Base-by-base conservation (phyloP, 257 asterid genomes). In the Primulina huaijiensis region DNA sequence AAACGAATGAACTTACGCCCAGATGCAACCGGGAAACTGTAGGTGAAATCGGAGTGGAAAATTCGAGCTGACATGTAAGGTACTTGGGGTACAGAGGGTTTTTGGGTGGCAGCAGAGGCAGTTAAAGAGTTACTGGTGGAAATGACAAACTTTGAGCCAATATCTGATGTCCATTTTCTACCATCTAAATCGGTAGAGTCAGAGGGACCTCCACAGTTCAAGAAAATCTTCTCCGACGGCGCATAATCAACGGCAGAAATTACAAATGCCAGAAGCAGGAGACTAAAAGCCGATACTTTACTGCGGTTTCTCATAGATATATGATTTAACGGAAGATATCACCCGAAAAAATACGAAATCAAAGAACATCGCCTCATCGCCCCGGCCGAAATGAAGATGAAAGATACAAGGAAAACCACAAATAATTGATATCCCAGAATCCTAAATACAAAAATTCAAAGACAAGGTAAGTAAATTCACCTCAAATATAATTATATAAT, bases 21-120 rank as follows among this genome's bases (percentile, higher is more conserved):
- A 1, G 95, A 71, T 2, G 89, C 95, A 40, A 92, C 87, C 0
- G 96, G 98, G 77, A 92, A 90, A 69, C 85, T 80, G 56, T 92
- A 92, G 71, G 98, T 90, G 82, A 84, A 90, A 3, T 81, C 75
- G 9, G 97, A 86, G 34, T 80, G 87, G 78, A 87, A 90, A 31
- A 90, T 68, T 9, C 98, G 90, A 31, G 97, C 97, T 1, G 92
- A 78, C 97, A 92, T 88, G 75, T 77, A 92, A 62, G 98, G 98
- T 46, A 88, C 90, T 46, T 75, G 74, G 2, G 97, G 91, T 20
- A 92, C 96, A 3, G 93, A 85, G 9, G 98, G 92, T 69, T 82
- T 85, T 72, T 92, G 98, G 53, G 62, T 62, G 12, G 86, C 43
- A 34, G 98, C 96, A 5, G 84, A 14, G 67, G 88, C 77, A 19